Percentiles rank a stretch among this genome's conserved stretches.
Evolutionary conservation across 257 asterid species (phyloP).

Genomic region (Salvia splendens): DNA sequence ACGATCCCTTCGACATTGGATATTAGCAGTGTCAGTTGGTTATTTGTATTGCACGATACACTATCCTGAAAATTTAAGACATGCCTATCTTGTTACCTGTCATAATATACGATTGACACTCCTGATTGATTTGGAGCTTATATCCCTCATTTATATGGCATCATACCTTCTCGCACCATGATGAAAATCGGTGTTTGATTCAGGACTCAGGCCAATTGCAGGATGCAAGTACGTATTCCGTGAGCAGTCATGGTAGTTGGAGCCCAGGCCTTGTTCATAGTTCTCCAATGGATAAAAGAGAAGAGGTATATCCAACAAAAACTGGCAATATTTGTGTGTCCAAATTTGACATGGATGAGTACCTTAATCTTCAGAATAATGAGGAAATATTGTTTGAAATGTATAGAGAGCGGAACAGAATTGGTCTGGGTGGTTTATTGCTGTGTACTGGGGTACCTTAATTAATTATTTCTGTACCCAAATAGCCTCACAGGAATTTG

Average conservation of each 20-base stretch:
- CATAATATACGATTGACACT: background rate
- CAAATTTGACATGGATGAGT: constrained; percentile 63
- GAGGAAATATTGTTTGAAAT: constrained; percentile 70
- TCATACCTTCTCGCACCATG: background rate
- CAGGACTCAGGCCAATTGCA: constrained; percentile 42
- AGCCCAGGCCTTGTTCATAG: constrained; percentile 42
- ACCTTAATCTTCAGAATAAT: constrained; percentile 36
- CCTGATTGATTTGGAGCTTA: background rate
- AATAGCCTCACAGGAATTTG: too few species aligned
- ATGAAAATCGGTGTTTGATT: constrained; percentile 12
- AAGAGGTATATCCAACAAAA: constrained; percentile 26
- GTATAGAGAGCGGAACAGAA: constrained; percentile 58
- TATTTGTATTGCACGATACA: background rate
- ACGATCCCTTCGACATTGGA: too few species aligned
- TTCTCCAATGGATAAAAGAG: constrained; percentile 24
- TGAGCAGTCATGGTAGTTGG: constrained; percentile 79
- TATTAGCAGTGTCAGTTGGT: too few species aligned
- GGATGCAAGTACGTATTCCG: constrained; percentile 45
- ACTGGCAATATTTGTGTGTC: constrained; percentile 22
- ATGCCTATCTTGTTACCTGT: constrained; percentile 6
- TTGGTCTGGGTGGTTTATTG: constrained; percentile 66
- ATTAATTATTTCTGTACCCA: too few species aligned
- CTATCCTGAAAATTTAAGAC: too few species aligned
- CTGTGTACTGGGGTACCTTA: constrained; percentile 42
- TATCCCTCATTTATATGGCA: background rate